Evolutionary conservation across 495 filamentous ascomycete genomes (phyloP).

Genomic region (Letharia lupina): DNA sequence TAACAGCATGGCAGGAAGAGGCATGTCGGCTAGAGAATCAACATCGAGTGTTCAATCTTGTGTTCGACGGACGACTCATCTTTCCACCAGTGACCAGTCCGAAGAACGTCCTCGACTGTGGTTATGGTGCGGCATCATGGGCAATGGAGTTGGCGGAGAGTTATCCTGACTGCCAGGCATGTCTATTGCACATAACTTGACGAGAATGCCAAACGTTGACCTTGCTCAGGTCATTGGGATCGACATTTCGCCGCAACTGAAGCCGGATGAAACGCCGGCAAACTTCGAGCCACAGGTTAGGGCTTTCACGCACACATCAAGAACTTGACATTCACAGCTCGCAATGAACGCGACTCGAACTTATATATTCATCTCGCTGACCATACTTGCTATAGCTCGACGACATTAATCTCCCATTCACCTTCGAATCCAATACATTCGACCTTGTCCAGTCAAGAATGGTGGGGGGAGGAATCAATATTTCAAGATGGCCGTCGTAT

Average conservation of each 20-base stretch:
- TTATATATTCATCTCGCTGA: slow-evolving; percentile 5
- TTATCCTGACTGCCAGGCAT: slow-evolving; percentile 67
- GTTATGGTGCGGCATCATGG: slow-evolving; percentile 60
- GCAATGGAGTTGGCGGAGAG: slow-evolving; percentile 53
- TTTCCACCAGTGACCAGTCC: slow-evolving; percentile 65
- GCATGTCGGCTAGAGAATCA: slow-evolving; percentile 63
- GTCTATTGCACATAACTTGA: slow-evolving; percentile 11
- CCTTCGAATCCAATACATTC: slow-evolving; percentile 68
- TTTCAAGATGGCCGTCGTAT: slow-evolving; percentile 69
- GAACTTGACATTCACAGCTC: neutral
- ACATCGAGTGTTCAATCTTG: slow-evolving; percentile 58
- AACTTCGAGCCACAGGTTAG: slow-evolving; percentile 58
- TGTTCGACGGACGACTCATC: slow-evolving; percentile 70
- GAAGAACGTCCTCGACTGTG: slow-evolving; percentile 66
- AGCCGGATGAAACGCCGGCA: slow-evolving; percentile 56
- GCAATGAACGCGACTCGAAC: neutral
- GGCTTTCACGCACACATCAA: neutral
- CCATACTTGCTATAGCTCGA: slow-evolving; percentile 45
- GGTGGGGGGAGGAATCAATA: slow-evolving; percentile 69
- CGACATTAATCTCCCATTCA: slow-evolving; percentile 68
- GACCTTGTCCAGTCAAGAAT: slow-evolving; percentile 85
- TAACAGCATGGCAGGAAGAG: slow-evolving; percentile 55
- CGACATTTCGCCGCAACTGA: slow-evolving; percentile 69
- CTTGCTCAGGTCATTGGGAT: slow-evolving; percentile 62
- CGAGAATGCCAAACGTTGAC: neutral